Evolutionary conservation across 495 filamentous ascomycete species (phyloP).

Genomic region (Penicillium goetzii): DNA sequence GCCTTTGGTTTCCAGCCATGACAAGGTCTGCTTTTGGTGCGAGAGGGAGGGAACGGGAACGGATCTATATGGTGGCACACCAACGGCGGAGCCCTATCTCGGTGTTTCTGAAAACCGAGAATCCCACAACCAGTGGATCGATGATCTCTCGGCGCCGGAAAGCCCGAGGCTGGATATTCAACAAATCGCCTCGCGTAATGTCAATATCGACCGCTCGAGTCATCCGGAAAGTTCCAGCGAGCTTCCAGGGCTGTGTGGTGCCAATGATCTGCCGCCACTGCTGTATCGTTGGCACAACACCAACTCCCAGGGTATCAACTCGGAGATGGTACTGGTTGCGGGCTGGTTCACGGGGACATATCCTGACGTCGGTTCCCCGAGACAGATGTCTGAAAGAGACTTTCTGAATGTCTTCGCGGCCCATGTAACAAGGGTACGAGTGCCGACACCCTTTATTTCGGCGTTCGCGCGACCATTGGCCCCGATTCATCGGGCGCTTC

Average conservation of each 20-base stretch:
- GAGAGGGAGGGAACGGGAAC: not conserved
- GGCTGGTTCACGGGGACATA: slow-evolving; percentile 28
- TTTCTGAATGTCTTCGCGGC: slow-evolving; percentile 30
- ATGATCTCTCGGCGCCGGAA: not conserved
- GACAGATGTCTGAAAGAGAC: slow-evolving; percentile 17
- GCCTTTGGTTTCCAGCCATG: slow-evolving; percentile 14
- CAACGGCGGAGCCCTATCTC: not conserved
- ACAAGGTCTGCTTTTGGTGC: slow-evolving; percentile 35
- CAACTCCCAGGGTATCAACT: slow-evolving; percentile 41
- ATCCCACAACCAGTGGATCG: not conserved
- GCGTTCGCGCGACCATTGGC: slow-evolving; percentile 28
- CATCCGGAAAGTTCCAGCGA: too few relatives aligned
- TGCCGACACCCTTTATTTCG: slow-evolving; percentile 41
- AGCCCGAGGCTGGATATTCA: not conserved
- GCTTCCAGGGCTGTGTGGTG: slow-evolving; percentile 2
- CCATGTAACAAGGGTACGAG: slow-evolving; percentile 29
- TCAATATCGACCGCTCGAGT: not conserved
- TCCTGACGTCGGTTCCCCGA: slow-evolving; percentile 15
- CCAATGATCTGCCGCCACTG: slow-evolving; percentile 26
- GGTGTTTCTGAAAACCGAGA: not conserved
- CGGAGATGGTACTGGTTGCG: slow-evolving; percentile 22
- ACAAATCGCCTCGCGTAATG: too few relatives aligned
- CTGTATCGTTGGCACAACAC: slow-evolving; percentile 44
- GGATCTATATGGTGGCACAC: not conserved
- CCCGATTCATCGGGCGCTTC: slow-evolving; percentile 41